Base-by-base conservation (phyloP, 805 yeast species). In the Wickerhamiella cacticola region DNA sequence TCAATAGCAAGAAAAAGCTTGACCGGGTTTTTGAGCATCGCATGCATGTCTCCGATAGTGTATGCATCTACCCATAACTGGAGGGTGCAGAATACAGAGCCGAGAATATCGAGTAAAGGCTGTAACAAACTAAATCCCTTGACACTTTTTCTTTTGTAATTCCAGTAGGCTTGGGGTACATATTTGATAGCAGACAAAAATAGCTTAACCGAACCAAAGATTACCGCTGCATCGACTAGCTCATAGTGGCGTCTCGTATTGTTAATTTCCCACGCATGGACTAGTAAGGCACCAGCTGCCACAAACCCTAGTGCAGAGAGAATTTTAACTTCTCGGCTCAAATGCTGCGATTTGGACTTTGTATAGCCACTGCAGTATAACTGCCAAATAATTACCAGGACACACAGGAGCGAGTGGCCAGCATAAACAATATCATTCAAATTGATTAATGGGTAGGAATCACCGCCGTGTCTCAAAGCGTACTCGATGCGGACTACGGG, bases 141-240 rank as follows among this genome's bases (percentile, higher is more conserved):
- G 58, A 73, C 70, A 6, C 74, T 68, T 38, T 61, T 59, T 26
- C 78, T 64, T 43, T 58, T 54, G 45, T 56, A 56, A 53, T 72
- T 73, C 58, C 66, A 66, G 29, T 61, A 48, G 2, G 72, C 67
- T 53, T 73, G 78, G 1, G 78, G 78, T 5, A 73, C 49, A 53
- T 73, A 71, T 56, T 73, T 73, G 41, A 69, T 59, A 31, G 67
- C 63, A 50, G 74, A 69, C 53, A 71, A 63, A 35, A 59, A 51
- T 16, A 73, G 66, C 58, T 73, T 73, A 52, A 69, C 66, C 38
- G 68, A 63, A 1, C 76, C 72, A 18, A 73, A 58, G 36, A 65
- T 56, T 24, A 68, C 54, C 0, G 73, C 69, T 6, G 72, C 63
- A 35, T 67, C 68, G 22, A 71, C 58, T 40, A 62, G 52, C 52